A percentile compares a stretch with the other conserved stretches of the same genome.
These are phyloP conservation scores for Thymus mandschuricus DNA, from an alignment of 257 asterid genomes.

Conservation along the genomic window DNA sequence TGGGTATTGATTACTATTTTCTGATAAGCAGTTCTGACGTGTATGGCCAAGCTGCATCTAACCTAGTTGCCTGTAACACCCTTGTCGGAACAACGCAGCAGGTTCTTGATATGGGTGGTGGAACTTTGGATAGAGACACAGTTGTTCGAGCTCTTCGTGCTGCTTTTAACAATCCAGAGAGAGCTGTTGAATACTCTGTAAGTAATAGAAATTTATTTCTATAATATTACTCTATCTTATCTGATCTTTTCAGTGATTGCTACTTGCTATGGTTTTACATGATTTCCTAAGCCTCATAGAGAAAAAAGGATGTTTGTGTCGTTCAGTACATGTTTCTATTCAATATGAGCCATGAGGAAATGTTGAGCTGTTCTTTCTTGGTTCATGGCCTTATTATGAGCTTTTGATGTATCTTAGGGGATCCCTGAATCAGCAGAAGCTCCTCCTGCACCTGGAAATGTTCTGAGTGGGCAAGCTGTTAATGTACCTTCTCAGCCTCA, in stretches of 20 bases:
- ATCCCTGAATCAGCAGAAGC: constrained; percentile 71
- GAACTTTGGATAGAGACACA: constrained; percentile 80
- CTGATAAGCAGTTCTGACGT: constrained; percentile 54
- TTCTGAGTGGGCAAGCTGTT: constrained; percentile 43
- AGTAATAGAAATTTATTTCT: constrained; percentile 30
- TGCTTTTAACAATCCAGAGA: constrained; percentile 86
- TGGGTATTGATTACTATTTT: constrained; percentile 20
- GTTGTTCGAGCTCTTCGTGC: constrained; percentile 89
- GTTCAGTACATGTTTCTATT: neutral
- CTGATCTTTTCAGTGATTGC: constrained; percentile 1
- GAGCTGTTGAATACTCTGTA: constrained; percentile 92
- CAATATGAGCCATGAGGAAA: neutral
- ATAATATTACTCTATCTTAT: neutral
- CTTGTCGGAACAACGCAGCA: constrained; percentile 74
- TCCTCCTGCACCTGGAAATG: constrained; percentile 50
- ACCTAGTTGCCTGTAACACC: constrained; percentile 70
- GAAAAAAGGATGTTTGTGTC: neutral
- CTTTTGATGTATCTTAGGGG: constrained; percentile 51
- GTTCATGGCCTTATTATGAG: constrained; percentile 12
- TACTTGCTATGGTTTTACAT: neutral
- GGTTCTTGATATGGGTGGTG: constrained; percentile 93
- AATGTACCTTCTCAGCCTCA: constrained; percentile 55
- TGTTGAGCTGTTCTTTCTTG: neutral
- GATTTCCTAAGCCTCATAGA: neutral
- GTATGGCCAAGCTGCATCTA: constrained; percentile 72